A percentile compares a stretch with the other conserved stretches of the same genome.
phyloP scores from a whole-genome alignment of 2,329 filamentous ascomycete genomes.

The Sporothrix globosa region DNA sequence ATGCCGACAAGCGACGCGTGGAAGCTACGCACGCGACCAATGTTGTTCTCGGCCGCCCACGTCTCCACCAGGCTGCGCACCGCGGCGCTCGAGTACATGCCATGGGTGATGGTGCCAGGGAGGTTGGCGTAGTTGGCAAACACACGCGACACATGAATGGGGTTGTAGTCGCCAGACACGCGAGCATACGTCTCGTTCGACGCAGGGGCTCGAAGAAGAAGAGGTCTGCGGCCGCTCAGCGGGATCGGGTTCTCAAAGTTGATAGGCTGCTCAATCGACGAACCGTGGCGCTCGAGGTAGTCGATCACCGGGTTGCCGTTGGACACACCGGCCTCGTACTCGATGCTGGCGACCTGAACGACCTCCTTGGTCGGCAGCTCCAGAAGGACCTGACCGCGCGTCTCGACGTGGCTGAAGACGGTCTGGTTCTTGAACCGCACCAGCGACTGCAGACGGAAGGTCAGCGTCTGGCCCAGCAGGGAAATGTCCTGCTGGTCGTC shows the following conservation, averaged over 20 bases:
- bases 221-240: conserved; percentile 85
- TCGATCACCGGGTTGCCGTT: conserved; percentile 97
- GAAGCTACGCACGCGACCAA: conserved; percentile 96
- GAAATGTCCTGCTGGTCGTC: conserved; percentile 74
- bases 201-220: conserved; percentile 85
- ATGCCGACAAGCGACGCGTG: conserved; percentile 96
- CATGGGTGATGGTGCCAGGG: conserved; percentile 95
- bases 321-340: conserved; percentile 88
- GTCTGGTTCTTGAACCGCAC: conserved; percentile 94
- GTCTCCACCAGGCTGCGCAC: conserved; percentile 96
- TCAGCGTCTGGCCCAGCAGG: conserved; percentile 88
- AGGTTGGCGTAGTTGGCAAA: conserved; percentile 96
- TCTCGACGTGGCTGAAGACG: conserved; percentile 89
- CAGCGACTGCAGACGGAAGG: conserved; percentile 91
- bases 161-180: conserved; percentile 98
- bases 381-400: conserved; percentile 85
- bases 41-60: conserved; percentile 98
- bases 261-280: conserved; percentile 91
- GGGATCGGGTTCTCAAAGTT: conserved; percentile 98
- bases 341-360: conserved; percentile 94
- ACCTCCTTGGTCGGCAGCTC: conserved; percentile 97
- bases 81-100: conserved; percentile 98
- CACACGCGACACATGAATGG: conserved; percentile 95
- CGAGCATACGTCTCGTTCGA: conserved; percentile 98
- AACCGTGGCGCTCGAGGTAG: conserved; percentile 89